Evolutionary conservation across 2,329 filamentous ascomycete genomes (phyloP).

Genomic region (Thielaviopsis populi): DNA sequence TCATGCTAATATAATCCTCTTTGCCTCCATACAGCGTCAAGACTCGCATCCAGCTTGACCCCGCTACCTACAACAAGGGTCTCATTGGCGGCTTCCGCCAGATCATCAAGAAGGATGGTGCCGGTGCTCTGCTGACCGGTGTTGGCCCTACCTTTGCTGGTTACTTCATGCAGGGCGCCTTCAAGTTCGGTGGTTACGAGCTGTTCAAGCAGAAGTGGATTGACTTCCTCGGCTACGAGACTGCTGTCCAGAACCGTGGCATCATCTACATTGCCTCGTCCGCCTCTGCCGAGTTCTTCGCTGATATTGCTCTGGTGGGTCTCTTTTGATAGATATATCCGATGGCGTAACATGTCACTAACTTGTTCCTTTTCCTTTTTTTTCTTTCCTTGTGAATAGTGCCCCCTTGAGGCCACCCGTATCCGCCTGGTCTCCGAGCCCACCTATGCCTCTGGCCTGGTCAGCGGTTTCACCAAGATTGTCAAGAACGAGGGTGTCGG

Average conservation of each 20-base stretch:
- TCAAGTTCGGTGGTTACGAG: conserved; percentile 70
- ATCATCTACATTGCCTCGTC: conserved; percentile 64
- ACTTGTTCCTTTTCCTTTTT: neutral
- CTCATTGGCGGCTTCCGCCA: conserved; percentile 76
- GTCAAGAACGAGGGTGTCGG: conserved; percentile 65
- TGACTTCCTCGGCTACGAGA: conserved; percentile 63
- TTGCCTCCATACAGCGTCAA: conserved; percentile 52
- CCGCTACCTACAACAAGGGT: conserved; percentile 74
- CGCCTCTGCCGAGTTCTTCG: conserved; percentile 51
- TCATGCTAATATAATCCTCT: conserved; percentile 17
- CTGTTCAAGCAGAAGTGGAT: conserved; percentile 92
- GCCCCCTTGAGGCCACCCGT: conserved; percentile 84
- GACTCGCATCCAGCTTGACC: conserved; percentile 89
- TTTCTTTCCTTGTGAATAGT: conserved; percentile 24
- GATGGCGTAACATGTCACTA: neutral
- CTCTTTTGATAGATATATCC: neutral
- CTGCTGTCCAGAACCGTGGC: conserved; percentile 62
- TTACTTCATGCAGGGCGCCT: conserved; percentile 86
- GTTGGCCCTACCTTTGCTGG: conserved; percentile 73
- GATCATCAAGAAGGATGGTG: conserved; percentile 71
- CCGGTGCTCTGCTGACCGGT: conserved; percentile 72
- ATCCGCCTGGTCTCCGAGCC: conserved; percentile 85
- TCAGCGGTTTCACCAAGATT: conserved; percentile 73
- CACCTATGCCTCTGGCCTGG: conserved; percentile 64
- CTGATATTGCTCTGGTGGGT: conserved; percentile 53